Base-by-base conservation (phyloP, 805 yeast species). In the Saturnispora galanensis region DNA sequence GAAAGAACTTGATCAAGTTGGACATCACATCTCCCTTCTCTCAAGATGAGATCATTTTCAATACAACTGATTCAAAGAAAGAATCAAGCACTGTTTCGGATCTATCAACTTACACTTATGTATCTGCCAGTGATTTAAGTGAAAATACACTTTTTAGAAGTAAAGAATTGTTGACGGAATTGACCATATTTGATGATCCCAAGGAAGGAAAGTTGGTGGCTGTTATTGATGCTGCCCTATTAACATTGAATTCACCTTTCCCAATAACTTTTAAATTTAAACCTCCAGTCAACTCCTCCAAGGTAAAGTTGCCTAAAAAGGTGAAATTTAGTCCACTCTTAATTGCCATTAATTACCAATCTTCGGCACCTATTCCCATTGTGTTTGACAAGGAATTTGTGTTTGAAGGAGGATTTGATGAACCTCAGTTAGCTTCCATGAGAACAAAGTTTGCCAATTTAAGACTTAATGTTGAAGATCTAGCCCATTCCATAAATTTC, bases 21-120 rank as follows among this genome's bases (percentile, higher is more conserved):
- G 37, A 31, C 16, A 31, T 34, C 16, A 18, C n/a, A 8, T 30
- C 45, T 36, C 16, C 31, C 16, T 13, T 16, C 10, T 10, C 11
- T 5, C 50, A 48, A 37, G 44, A 48, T 40, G 50, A 48, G 18
- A 45, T 48, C 21, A 48, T 47, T 37, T 47, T 38, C 12, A 47
- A 44, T 32, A 16, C 33, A 4, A 33, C 2, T 28, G 41, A 41
- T 11, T 40, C 37, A 2, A 40, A 40, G 31, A 40, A 40, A 26
- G 32, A 36, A 21, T 12, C 13, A 11, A 29, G 13, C n/a, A 40
- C 36, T 7, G 38, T 26, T 11, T 40, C 42, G 5, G 37, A 12
- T 11, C 16, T 32, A 26, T 40, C 42, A 34, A 12, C 18, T 10
- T 10, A 15, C 15, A 16, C 15, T 15, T 16, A 10, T 11, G 18